Evolutionary conservation across 306 rosid species (phyloP), one percentile per base, ranked within the genome.

Genomic region (Lathyrus aphaca): DNA sequence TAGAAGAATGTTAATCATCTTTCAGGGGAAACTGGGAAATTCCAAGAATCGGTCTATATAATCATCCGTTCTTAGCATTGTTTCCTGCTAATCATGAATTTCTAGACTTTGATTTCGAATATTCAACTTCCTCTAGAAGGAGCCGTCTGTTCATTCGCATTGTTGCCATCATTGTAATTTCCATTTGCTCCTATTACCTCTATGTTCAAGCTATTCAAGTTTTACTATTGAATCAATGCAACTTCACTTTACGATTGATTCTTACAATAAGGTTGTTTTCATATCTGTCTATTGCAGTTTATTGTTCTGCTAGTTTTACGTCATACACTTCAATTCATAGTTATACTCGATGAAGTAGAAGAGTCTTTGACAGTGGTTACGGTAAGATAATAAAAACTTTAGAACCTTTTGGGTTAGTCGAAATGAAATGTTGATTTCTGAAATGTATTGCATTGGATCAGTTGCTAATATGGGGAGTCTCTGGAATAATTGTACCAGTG

Each of bases 11-110:
- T 64, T 32, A 3, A 30, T 53, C 35, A 43, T 77, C 27, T 56
- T 14, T 78, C 77, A 86, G 92, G 78, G 81, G 84, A 30, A 79
- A 78, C 43, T 85, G 97, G 97, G 94, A 87, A 78, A 86, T 79
- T 72, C 80, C 90, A 23, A 74, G 89, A 75, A 71, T 84, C 73
- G 89, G 82, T 57, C 74, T 79, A 65, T 84, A 79, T n/a, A 79
- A 86, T 81, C 77, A 80, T 75, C 79, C 54, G 10, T 81, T 84
- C 71, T 44, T 86, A 56, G 69, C 80, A 25, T 68, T 80, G 84
- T 78, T 84, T 73, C 44, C 62, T 57, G 44, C 85, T 60, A 77
- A 86, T 69, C 72, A 9, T 15, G 88, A 84, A 19, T 81, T 80
- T 68, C 46, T 75, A 44, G 83, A 83, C 72, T 51, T 67, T 9